Base-by-base conservation (phyloP, 345 rosid species). In the Citrus unshiu region DNA sequence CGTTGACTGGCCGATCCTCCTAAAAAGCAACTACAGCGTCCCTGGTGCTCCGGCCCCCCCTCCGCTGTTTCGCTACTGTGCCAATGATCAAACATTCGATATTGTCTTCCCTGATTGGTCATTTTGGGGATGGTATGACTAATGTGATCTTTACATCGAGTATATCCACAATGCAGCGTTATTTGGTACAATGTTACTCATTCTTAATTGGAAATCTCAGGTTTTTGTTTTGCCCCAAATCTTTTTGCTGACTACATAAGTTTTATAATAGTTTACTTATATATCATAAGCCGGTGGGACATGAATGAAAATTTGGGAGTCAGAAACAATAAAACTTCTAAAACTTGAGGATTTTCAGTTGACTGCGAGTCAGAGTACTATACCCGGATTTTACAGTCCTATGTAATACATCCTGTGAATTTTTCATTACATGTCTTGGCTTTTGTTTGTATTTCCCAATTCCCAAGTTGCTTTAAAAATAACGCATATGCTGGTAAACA, bases 51-150 rank as follows among this genome's bases (percentile, higher is more conserved):
- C 86, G 12, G 12, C 59, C n/a, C 92, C 98, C 0, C 95, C 95
- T 2, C 89, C 94, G 0, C 58, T 93, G 86, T 95, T 95, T 68
- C 89, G 94, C 67, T 95, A 92, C 68, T 95, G 95, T 75, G 89
- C 86, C n/a, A 83, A 90, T 61, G 78, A 84, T 46, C 86, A 86
- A 37, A 79, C 92, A 9, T 82, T 90, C 9, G 93, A 87, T 43
- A 79, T 95, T 18, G 90, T 93, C 22, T 95, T 95, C 70, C 98
- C 98, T 0, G 98, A 95, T 77, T 95, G 98, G 98, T 87, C 98
- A 43, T 93, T 88, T 70, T 95, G 98, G 98, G 98, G 98, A 80
- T 93, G 98, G 98, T 95, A 79, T 79, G 77, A 59, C 25, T 59
- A 3, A 59, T 59, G 24, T n/a, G 14, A 22, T 1, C n/a, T n/a